A percentile compares a stretch with the other conserved stretches of the same genome.
These are phyloP conservation scores for Venturia carpophila DNA, from an alignment of 2,329 filamentous ascomycete genomes.

Conservation along the genomic window DNA sequence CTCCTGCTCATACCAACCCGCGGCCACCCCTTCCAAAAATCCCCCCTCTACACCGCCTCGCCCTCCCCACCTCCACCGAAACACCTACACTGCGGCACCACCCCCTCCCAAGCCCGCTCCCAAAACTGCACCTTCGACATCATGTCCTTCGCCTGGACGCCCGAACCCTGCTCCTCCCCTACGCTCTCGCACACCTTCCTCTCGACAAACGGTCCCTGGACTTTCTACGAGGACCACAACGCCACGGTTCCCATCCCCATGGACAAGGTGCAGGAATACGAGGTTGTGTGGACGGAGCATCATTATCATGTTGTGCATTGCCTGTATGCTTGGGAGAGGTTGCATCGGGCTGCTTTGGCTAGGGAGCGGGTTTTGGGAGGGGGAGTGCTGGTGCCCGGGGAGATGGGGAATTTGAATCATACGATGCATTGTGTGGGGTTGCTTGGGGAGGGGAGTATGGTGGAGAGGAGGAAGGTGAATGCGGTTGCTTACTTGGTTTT, in stretches of 20 bases:
- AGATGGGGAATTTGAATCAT: conserved; percentile 17
- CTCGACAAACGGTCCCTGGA: conserved; percentile 13
- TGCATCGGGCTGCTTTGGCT: conserved; percentile 5
- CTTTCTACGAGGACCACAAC: conserved; percentile 17
- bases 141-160: conserved; percentile 19
- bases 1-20: conserved; percentile 13
- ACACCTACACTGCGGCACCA: conserved; percentile 3
- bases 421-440: conserved; percentile 17
- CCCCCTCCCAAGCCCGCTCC: conserved; percentile 14
- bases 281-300: conserved; percentile 17
- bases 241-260: conserved; percentile 11
- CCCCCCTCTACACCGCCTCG: neutral
- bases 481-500: conserved; percentile 17
- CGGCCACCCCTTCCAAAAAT: conserved; percentile 13
- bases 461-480: conserved; percentile 16
- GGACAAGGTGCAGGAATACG: neutral
- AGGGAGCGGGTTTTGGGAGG: too few species aligned
- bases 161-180: conserved; percentile 1
- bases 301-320: conserved; percentile 18
- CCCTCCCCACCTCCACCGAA: neutral
- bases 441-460: conserved; percentile 7
- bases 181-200: neutral
- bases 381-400: neutral
- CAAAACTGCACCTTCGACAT: conserved; percentile 17
- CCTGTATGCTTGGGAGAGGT: conserved; percentile 18